These are phyloP conservation scores for Phialophora chinensis DNA, from an alignment of 2,329 filamentous ascomycete species.

Conservation along the genomic window DNA sequence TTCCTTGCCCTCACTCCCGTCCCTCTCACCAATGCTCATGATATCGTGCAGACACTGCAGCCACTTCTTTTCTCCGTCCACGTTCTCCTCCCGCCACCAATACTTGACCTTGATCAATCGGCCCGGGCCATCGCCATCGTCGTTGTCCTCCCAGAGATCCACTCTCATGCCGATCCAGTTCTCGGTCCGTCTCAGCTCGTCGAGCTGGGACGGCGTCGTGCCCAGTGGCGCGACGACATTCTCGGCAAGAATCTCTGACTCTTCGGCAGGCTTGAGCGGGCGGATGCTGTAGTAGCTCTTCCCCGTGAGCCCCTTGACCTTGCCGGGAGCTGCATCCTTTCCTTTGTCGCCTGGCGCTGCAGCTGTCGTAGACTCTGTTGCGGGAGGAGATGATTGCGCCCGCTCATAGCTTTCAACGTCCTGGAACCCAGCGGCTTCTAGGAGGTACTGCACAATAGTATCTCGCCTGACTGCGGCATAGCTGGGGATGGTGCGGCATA, in stretches of 20 bases:
- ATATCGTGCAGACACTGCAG: slow-evolving; percentile 4
- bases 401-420: slow-evolving; percentile 4
- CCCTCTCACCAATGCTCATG: slow-evolving; percentile 4
- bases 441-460: neutral
- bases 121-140: neutral
- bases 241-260: neutral
- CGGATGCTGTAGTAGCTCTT: slow-evolving; percentile 9
- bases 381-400: neutral
- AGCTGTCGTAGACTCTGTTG: neutral
- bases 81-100: neutral
- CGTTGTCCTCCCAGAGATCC: slow-evolving; percentile 5
- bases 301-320: neutral
- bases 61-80: neutral
- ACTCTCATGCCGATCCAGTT: slow-evolving; percentile 6
- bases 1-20: neutral
- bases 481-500: slow-evolving; percentile 1
- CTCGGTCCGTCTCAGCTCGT: neutral
- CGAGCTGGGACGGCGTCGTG: neutral
- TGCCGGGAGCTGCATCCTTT: neutral
- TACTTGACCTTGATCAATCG: slow-evolving; percentile 8
- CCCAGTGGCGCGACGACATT: slow-evolving; percentile 2
- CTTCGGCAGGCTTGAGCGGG: neutral
- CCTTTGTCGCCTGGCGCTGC: neutral
- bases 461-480: neutral
- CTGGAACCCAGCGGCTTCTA: neutral